Percentiles rank a stretch among this genome's conserved stretches.
phyloP scores from a whole-genome alignment of 139 green algal genomes.

The Micractinium sp. region DNA sequence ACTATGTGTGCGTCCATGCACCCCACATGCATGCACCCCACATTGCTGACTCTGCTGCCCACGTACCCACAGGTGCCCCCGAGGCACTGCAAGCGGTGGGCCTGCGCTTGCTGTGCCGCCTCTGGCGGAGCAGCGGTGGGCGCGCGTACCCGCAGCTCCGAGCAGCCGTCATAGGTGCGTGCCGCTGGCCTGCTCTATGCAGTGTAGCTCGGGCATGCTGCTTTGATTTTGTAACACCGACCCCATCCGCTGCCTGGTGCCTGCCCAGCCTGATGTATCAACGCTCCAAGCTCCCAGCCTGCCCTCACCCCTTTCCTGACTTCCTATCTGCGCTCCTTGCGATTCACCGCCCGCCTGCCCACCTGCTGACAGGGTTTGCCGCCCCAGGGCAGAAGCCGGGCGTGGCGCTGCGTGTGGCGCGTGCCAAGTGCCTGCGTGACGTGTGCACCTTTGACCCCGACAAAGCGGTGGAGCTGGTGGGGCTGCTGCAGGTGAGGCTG shows the following conservation, averaged over 20 bases:
- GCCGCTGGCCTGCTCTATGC: constrained; percentile 12
- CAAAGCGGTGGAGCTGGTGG: constrained; percentile 41
- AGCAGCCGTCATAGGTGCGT: constrained; percentile 22
- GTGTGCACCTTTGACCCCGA: constrained; percentile 37
- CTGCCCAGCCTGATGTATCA: no score
- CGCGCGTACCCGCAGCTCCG: constrained; percentile 45
- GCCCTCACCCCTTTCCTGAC: not conserved
- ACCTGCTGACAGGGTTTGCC: constrained; percentile 19
- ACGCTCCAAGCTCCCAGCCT: not conserved
- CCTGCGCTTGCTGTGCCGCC: constrained; percentile 51
- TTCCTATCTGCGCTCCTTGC: not conserved
- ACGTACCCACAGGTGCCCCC: not conserved
- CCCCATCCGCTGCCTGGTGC: no score
- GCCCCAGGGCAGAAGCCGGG: constrained; percentile 1
- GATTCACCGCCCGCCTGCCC: not conserved
- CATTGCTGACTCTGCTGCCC: no score
- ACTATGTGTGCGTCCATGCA: not conserved
- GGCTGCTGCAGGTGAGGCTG: constrained; percentile 18
- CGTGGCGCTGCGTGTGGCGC: constrained; percentile 43
- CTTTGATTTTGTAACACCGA: no score
- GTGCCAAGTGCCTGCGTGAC: constrained; percentile 46
- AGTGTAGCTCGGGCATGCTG: no score
- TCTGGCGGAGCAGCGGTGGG: constrained; percentile 50
- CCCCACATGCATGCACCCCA: not conserved
- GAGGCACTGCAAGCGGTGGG: constrained; percentile 53